phyloP scores from a whole-genome alignment of 2,329 filamentous ascomycete species.

The Cryoendolithus antarcticus region DNA sequence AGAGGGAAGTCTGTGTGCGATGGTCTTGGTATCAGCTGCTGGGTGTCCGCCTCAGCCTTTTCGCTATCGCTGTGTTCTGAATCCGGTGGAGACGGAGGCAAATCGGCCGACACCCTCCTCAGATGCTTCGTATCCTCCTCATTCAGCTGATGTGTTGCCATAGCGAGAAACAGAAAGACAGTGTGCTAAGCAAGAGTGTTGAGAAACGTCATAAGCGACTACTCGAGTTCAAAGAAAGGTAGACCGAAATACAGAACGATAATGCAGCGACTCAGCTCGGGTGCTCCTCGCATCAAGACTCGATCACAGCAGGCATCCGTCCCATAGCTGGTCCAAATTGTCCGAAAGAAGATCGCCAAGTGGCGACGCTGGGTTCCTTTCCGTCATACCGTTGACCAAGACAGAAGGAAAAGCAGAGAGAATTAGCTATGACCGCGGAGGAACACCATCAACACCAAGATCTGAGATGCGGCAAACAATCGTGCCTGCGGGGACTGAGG shows the following conservation, averaged over 20 bases:
- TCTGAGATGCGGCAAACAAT: too few species aligned
- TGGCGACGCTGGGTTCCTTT: too few species aligned
- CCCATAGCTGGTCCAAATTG: too few species aligned
- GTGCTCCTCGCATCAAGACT: not conserved
- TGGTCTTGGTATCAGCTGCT: too few species aligned
- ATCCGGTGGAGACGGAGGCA: conserved; percentile 27
- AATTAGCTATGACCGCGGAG: too few species aligned
- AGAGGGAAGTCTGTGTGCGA: conserved; percentile 43
- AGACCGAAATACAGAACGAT: not conserved
- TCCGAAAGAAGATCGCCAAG: too few species aligned
- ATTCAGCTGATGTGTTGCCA: conserved; percentile 1
- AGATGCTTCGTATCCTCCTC: conserved; percentile 13
- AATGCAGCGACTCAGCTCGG: not conserved
- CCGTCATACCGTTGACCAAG: too few species aligned
- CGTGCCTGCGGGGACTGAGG: too few species aligned
- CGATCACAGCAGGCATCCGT: not conserved
- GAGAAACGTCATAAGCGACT: not conserved
- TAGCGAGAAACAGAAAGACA: conserved; percentile 2
- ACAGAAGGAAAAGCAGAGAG: too few species aligned
- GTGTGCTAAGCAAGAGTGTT: conserved; percentile 2
- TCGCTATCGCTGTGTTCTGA: conserved; percentile 21
- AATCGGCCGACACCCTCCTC: conserved; percentile 12
- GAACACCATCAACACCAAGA: too few species aligned
- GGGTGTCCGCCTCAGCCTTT: conserved; percentile 26
- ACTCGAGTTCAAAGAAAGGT: too few species aligned